Conservation (phyloP, 306 rosid species). For the Medicago arabica region DNA sequence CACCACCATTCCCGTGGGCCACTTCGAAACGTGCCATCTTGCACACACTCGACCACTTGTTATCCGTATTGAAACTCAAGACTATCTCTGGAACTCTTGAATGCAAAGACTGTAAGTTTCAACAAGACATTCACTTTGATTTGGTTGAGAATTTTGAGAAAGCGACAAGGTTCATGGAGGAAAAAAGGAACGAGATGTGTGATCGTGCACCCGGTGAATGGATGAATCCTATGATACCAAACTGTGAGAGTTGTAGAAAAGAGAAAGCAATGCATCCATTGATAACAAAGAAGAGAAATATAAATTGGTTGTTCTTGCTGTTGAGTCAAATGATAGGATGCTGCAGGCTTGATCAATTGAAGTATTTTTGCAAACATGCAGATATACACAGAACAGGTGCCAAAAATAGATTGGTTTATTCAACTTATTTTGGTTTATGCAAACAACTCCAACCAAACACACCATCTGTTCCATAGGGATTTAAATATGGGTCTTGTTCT, state of each 20-base stretch:
- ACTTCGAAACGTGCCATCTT: neutral
- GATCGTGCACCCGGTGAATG: neutral
- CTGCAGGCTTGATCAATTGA: constrained; percentile 50
- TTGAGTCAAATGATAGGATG: constrained; percentile 56
- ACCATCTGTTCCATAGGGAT: neutral
- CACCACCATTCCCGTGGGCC: constrained; percentile 13
- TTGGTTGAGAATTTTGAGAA: neutral
- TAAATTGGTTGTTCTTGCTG: constrained; percentile 69
- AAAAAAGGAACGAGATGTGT: neutral
- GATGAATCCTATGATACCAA: neutral
- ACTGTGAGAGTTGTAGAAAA: neutral
- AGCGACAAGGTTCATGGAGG: too few species aligned
- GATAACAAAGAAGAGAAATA: constrained; percentile 7
- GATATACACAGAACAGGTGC: constrained; percentile 14
- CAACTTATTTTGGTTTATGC: constrained; percentile 50
- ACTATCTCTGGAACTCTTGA: neutral
- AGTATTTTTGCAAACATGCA: constrained; percentile 58
- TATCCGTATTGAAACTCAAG: neutral
- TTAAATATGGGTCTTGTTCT: too few species aligned
- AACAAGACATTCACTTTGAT: neutral
- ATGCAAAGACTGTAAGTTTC: neutral
- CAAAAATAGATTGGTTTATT: constrained; percentile 52
- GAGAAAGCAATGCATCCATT: constrained; percentile 35
- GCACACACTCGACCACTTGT: neutral
- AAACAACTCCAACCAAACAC: constrained; percentile 53